Evolutionary conservation across 2,329 filamentous ascomycete genomes (phyloP).

Genomic region (Botrytis fragariae): DNA sequence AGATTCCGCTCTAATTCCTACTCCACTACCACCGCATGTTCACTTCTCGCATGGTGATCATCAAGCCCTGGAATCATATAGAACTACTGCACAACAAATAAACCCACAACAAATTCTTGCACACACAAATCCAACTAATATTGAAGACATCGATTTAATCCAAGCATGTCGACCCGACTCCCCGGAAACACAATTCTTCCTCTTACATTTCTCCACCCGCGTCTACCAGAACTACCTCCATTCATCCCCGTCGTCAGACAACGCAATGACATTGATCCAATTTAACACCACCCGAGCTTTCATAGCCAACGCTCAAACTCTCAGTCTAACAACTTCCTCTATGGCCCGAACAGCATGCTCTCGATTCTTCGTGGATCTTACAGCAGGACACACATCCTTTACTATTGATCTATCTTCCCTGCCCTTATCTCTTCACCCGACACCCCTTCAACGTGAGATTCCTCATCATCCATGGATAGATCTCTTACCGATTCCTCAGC

Average conservation of each 20-base stretch:
- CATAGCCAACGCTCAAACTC: not conserved
- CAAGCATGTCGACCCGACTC: not conserved
- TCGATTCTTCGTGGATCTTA: not conserved
- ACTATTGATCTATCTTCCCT: not conserved
- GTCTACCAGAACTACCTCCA: not conserved
- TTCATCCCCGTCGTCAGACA: not conserved
- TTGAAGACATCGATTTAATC: not conserved
- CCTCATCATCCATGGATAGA: not conserved
- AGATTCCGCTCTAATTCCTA: not conserved
- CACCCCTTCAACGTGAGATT: not conserved
- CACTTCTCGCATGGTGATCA: not conserved
- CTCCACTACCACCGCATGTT: not conserved
- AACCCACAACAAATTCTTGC: not conserved
- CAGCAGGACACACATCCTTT: not conserved
- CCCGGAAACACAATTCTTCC: not conserved
- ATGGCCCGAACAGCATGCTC: not conserved
- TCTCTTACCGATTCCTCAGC: not conserved
- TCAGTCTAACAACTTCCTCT: not conserved
- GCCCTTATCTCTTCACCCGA: not conserved
- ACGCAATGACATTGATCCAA: not conserved
- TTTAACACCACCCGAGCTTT: not conserved
- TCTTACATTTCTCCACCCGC: not conserved
- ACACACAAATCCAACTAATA: not conserved
- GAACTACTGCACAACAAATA: not conserved
- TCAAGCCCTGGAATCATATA: not conserved